phyloP scores from a whole-genome alignment of 306 rosid genomes.

The Luffa acutangula region DNA sequence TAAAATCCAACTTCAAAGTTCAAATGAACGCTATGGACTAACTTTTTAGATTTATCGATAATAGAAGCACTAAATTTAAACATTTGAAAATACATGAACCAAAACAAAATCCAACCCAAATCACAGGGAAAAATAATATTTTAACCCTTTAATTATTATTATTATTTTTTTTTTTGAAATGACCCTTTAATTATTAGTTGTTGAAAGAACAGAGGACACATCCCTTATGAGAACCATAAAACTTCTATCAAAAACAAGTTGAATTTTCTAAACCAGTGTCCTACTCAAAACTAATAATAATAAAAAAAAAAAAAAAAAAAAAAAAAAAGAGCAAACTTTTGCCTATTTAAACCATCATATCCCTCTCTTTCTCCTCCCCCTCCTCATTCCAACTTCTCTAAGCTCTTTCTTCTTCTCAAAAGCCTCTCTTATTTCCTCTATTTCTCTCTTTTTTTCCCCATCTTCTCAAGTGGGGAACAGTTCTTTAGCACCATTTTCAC shows the following conservation, averaged over 20 bases:
- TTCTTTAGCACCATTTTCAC: not conserved
- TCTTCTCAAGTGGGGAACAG: not conserved
- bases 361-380: slow-evolving; percentile 30
- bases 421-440: slow-evolving; percentile 20
- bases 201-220: not conserved
- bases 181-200: not conserved
- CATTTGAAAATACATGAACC: no score
- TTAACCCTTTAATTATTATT: not conserved
- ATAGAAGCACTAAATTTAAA: no score
- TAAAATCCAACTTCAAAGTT: no score
- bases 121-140: no score
- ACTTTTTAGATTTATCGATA: no score
- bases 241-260: not conserved
- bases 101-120: no score
- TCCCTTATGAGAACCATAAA: not conserved
- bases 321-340: slow-evolving; percentile 8
- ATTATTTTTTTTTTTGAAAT: no score
- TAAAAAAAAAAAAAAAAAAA: no score
- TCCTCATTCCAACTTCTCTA: slow-evolving; percentile 27
- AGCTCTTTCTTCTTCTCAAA: slow-evolving; percentile 11
- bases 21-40: no score
- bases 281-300: not conserved
- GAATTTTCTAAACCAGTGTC: not conserved
- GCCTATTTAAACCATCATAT: slow-evolving; percentile 42
- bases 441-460: not conserved